A percentile compares a stretch with the other conserved stretches of the same genome.
phyloP scores from a whole-genome alignment of 208 protist genomes.

The Crithidia acanthocephali region DNA sequence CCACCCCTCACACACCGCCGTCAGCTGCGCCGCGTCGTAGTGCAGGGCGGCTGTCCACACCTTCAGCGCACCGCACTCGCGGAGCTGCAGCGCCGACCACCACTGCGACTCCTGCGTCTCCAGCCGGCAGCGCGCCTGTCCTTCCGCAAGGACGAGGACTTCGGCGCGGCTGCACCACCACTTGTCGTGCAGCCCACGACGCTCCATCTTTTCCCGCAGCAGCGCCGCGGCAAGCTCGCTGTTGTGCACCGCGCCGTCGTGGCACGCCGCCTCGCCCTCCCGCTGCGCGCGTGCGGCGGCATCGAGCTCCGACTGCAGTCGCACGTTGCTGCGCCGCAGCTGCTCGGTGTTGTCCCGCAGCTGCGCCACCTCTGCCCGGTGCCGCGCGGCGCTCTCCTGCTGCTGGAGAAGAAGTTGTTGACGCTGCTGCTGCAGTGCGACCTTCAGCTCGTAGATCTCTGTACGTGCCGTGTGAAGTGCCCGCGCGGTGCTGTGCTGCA shows the following conservation, averaged over 20 bases:
- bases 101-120: conserved; percentile 23
- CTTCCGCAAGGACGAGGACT: conserved; percentile 19
- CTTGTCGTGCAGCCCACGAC: conserved; percentile 19
- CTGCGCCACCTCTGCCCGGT: conserved; percentile 13
- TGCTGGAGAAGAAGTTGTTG: conserved; percentile 7
- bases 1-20: conserved; percentile 36
- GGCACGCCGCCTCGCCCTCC: conserved; percentile 19
- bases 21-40: conserved; percentile 27
- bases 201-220: conserved; percentile 30
- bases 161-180: conserved; percentile 21
- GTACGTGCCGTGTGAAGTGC: not conserved
- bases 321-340: conserved; percentile 7
- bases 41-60: conserved; percentile 20
- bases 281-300: conserved; percentile 9
- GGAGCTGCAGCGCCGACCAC: conserved; percentile 25
- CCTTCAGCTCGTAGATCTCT: conserved; percentile 3
- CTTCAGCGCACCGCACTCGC: conserved; percentile 22
- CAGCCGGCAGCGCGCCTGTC: conserved; percentile 12
- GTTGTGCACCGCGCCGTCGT: conserved; percentile 15
- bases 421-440: conserved; percentile 21
- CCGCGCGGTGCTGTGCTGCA: not conserved
- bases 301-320: conserved; percentile 25
- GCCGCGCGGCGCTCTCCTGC: conserved; percentile 8
- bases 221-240: conserved; percentile 13
- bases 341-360: conserved; percentile 22